Conservation (phyloP, 805 yeast species). For the Pichia pseudocactophila region DNA sequence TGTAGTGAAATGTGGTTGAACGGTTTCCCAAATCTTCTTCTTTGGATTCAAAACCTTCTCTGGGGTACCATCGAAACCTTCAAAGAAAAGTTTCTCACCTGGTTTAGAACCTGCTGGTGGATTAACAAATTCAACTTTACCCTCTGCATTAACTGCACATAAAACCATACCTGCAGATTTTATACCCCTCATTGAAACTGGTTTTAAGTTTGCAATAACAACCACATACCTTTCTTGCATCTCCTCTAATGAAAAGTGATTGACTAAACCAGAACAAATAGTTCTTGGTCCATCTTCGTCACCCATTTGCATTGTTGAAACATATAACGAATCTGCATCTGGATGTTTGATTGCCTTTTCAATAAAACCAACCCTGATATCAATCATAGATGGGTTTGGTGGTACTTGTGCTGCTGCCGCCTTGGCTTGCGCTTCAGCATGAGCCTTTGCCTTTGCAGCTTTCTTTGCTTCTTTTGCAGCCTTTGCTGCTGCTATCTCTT, state of each 20-base stretch:
- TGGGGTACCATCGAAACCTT: slow-evolving; percentile 82
- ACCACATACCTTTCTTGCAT: slow-evolving; percentile 93
- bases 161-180: slow-evolving; percentile 95
- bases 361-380: slow-evolving; percentile 91
- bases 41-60: slow-evolving; percentile 92
- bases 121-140: slow-evolving; percentile 83
- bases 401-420: slow-evolving; percentile 51
- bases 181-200: slow-evolving; percentile 96
- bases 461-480: slow-evolving; percentile 33
- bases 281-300: slow-evolving; percentile 97
- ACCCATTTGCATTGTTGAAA: slow-evolving; percentile 94
- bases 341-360: slow-evolving; percentile 97
- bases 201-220: slow-evolving; percentile 91
- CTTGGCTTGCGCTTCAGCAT: slow-evolving; percentile 43
- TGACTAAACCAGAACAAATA: slow-evolving; percentile 93
- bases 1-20: slow-evolving; percentile 88
- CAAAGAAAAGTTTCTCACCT: slow-evolving; percentile 95
- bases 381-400: slow-evolving; percentile 77
- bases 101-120: slow-evolving; percentile 91
- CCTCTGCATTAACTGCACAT: slow-evolving; percentile 67
- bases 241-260: slow-evolving; percentile 80
- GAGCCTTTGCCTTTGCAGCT: slow-evolving; percentile 46
- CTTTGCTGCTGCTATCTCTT: slow-evolving; percentile 24
- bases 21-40: slow-evolving; percentile 95
- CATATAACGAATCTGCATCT: slow-evolving; percentile 93